Percentiles rank a stretch among this genome's conserved stretches.
phyloP scores from a whole-genome alignment of 345 rosid species.

The Populus davidiana region DNA sequence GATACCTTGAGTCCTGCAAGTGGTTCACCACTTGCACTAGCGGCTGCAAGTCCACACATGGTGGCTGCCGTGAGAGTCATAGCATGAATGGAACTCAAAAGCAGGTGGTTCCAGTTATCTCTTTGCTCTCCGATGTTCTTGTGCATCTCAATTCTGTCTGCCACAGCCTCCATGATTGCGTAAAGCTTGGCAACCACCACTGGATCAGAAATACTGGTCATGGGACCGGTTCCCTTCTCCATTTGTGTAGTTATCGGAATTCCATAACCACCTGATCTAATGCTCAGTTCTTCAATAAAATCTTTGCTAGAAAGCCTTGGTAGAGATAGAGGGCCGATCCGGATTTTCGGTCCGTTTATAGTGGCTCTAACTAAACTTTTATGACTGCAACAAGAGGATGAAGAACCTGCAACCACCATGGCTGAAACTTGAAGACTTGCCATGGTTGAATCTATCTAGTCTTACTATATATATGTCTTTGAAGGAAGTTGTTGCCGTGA shows the following conservation, averaged over 20 bases:
- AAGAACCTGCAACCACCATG: constrained; percentile 1
- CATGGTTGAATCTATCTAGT: constrained; percentile 6
- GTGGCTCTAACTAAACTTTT: constrained; percentile 9
- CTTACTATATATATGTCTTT: not conserved
- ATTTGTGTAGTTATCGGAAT: not conserved
- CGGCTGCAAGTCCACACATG: constrained; percentile 40
- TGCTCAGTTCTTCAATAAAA: constrained; percentile 18
- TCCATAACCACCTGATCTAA: constrained; percentile 5
- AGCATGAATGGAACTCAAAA: constrained; percentile 44
- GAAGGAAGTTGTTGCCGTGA: not conserved
- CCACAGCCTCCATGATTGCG: constrained; percentile 41
- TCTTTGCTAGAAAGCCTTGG: constrained; percentile 20
- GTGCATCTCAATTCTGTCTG: constrained; percentile 57
- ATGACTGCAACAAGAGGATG: not conserved
- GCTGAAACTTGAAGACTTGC: constrained; percentile 28
- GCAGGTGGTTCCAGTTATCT: constrained; percentile 51
- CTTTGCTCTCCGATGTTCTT: constrained; percentile 49
- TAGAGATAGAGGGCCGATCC: constrained; percentile 6
- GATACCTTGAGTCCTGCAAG: constrained; percentile 34
- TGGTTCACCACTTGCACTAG: constrained; percentile 13
- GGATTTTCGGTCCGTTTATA: constrained; percentile 17
- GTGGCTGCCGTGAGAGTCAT: constrained; percentile 49
- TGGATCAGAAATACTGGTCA: constrained; percentile 16
- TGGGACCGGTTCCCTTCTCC: constrained; percentile 7
- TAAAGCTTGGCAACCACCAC: constrained; percentile 33